Conservation (phyloP, 2,329 filamentous ascomycete genomes). For the Lachnellula hyalina region DNA sequence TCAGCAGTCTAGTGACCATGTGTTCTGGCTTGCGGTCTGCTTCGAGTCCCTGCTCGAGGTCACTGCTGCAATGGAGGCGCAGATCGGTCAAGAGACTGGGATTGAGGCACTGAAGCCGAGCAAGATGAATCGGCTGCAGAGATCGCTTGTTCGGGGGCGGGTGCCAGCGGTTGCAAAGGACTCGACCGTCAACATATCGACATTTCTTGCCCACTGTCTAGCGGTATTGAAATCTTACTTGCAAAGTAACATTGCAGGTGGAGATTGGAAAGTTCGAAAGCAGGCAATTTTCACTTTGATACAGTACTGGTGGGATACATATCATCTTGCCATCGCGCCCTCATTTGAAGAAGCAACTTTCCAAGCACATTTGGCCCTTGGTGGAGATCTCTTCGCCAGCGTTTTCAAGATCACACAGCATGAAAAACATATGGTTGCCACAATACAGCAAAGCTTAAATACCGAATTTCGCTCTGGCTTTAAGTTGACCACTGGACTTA, state of each 20-base stretch:
- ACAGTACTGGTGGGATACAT: constrained; percentile 52
- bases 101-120: constrained; percentile 43
- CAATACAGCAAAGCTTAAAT: constrained; percentile 37
- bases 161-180: constrained; percentile 55
- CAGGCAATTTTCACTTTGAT: constrained; percentile 38
- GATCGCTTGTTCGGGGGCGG: constrained; percentile 50
- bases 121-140: constrained; percentile 54
- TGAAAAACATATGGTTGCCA: neutral
- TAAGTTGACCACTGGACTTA: constrained; percentile 67
- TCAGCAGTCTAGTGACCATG: constrained; percentile 28
- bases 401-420: constrained; percentile 1
- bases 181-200: constrained; percentile 49
- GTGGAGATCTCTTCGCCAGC: constrained; percentile 18
- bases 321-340: constrained; percentile 39
- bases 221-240: constrained; percentile 41
- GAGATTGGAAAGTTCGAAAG: constrained; percentile 33
- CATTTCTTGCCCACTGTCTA: constrained; percentile 45
- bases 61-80: constrained; percentile 36
- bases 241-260: constrained; percentile 24
- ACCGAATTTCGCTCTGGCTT: constrained; percentile 64
- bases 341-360: constrained; percentile 59
- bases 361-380: constrained; percentile 53
- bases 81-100: constrained; percentile 39
- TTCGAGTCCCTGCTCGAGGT: constrained; percentile 48
- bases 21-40: constrained; percentile 46